Conservation (phyloP, 352 stramenopile species). For the Thraustotheca clavata region DNA sequence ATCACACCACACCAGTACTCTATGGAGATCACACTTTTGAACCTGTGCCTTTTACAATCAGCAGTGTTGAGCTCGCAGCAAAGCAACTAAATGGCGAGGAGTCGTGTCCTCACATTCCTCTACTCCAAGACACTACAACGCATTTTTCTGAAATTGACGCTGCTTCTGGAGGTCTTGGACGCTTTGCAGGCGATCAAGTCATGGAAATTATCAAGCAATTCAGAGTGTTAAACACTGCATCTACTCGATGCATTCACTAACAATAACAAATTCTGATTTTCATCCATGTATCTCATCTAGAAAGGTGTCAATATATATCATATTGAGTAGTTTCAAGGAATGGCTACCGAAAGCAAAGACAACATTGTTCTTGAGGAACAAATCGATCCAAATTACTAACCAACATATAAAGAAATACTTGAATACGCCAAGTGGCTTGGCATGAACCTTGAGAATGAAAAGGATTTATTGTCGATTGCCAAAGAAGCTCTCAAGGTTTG, state of each 20-base stretch:
- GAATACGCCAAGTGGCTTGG: conserved; percentile 95
- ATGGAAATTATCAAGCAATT: conserved; percentile 78
- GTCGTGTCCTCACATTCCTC: no score
- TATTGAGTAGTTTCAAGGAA: no score
- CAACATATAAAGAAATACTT: conserved; percentile 83
- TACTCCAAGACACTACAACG: conserved; percentile 43
- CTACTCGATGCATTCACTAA: no score
- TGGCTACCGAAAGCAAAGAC: no score
- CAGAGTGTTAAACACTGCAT: conserved; percentile 24
- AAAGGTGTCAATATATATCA: no score
- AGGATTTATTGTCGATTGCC: conserved; percentile 92
- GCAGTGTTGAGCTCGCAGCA: conserved; percentile 34
- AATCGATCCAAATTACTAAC: conserved; percentile 94
- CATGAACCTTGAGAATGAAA: conserved; percentile 88
- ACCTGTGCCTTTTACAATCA: conserved; percentile 72
- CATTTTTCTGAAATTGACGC: conserved; percentile 62
- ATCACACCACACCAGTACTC: conserved; percentile 80
- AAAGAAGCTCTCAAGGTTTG: conserved; percentile 82
- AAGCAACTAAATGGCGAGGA: conserved; percentile 24
- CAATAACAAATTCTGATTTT: no score
- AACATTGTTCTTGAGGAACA: conserved; percentile 91
- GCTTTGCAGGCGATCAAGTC: conserved; percentile 76
- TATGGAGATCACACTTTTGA: conserved; percentile 86
- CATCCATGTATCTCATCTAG: no score
- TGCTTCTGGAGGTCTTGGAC: conserved; percentile 56